phyloP scores from a whole-genome alignment of 1,139 yeast species.

The Petasospora fabianii region DNA sequence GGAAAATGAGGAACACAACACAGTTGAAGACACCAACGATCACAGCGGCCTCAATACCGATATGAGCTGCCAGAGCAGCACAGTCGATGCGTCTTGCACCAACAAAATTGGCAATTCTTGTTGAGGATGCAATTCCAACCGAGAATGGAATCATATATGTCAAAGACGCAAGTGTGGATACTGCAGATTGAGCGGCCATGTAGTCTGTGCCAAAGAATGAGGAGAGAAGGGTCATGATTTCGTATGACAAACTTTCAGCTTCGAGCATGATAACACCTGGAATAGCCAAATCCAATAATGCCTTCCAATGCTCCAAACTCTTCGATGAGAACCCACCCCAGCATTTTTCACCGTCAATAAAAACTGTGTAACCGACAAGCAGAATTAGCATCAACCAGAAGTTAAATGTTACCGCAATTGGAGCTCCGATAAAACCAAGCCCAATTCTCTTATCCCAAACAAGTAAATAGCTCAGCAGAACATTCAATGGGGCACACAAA shows the following conservation, averaged over 20 bases:
- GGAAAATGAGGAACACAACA: conserved; percentile 45
- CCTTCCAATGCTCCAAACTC: conserved; percentile 58
- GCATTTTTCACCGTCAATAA: conserved; percentile 64
- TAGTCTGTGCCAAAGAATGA: conserved; percentile 80
- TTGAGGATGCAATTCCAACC: conserved; percentile 79
- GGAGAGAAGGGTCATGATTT: conserved; percentile 65
- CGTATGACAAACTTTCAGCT: conserved; percentile 73
- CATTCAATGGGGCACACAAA: conserved; percentile 70
- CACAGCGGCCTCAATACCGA: conserved; percentile 60
- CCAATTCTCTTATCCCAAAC: conserved; percentile 59
- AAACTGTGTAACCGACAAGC: conserved; percentile 49
- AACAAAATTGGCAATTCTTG: conserved; percentile 82
- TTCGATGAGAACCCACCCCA: conserved; percentile 61
- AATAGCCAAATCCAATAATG: conserved; percentile 54
- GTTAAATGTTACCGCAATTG: conserved; percentile 65
- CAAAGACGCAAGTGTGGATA: conserved; percentile 75
- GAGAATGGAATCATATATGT: conserved; percentile 89
- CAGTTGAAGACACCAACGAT: conserved; percentile 58
- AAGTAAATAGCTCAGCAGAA: conserved; percentile 54
- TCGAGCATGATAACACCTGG: conserved; percentile 75
- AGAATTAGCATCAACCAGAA: conserved; percentile 66
- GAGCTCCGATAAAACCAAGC: conserved; percentile 71
- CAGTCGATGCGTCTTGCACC: conserved; percentile 68
- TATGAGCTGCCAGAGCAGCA: conserved; percentile 63
- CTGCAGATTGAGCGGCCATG: conserved; percentile 86